phyloP scores from a whole-genome alignment of 2,329 filamentous ascomycete species.

The Podosphaera fusca region DNA sequence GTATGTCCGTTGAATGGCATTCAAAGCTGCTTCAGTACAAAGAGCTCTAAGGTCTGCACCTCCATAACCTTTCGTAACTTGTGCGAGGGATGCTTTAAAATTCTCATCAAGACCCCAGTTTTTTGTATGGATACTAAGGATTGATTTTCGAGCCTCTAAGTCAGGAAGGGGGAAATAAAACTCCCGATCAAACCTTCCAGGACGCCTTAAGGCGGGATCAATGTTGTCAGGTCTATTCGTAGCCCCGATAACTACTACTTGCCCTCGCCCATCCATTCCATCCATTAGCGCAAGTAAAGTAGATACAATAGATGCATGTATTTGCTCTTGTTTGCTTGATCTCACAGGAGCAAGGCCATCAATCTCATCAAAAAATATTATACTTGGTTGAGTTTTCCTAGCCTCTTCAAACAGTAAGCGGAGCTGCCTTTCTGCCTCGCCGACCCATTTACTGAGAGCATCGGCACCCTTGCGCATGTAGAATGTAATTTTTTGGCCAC shows the following conservation, averaged over 20 bases:
- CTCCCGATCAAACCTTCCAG: slow-evolving; percentile 87
- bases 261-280: slow-evolving; percentile 91
- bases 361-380: slow-evolving; percentile 99
- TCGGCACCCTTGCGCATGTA: slow-evolving; percentile 99
- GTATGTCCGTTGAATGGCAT: slow-evolving; percentile 85
- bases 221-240: slow-evolving; percentile 94
- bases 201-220: slow-evolving; percentile 79
- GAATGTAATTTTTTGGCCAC: slow-evolving; percentile 88
- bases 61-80: slow-evolving; percentile 85
- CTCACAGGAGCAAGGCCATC: slow-evolving; percentile 87
- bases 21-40: slow-evolving; percentile 87
- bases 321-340: slow-evolving; percentile 96
- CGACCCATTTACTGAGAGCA: slow-evolving; percentile 95
- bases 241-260: slow-evolving; percentile 97
- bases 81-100: slow-evolving; percentile 68
- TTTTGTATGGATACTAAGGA: slow-evolving; percentile 85
- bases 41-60: slow-evolving; percentile 85
- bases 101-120: slow-evolving; percentile 64
- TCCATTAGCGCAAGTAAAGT: slow-evolving; percentile 90
- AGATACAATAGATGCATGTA: slow-evolving; percentile 91
- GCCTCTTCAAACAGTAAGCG: slow-evolving; percentile 89
- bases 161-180: slow-evolving; percentile 94
- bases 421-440: slow-evolving; percentile 88
- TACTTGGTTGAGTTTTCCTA: slow-evolving; percentile 84
- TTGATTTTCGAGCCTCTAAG: slow-evolving; percentile 54